A percentile compares a stretch with the other conserved stretches of the same genome.
Conservation (phyloP, 768 basidiomycete species). For the Lentinula aciculospora region DNA sequence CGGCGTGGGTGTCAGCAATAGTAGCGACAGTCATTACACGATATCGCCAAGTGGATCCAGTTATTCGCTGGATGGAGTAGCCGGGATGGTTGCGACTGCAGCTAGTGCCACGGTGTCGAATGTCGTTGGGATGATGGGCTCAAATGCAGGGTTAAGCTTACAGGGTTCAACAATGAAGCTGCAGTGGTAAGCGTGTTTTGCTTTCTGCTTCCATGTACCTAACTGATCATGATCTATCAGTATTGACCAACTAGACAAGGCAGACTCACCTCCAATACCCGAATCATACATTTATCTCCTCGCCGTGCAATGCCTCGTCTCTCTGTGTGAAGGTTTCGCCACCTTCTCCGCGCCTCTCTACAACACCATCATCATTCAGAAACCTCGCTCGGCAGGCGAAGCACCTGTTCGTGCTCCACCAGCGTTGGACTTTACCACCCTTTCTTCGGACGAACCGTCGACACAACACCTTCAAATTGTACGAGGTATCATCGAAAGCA, state of each 20-base stretch:
- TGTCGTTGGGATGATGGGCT: conserved; percentile 81
- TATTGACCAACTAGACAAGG: conserved; percentile 97
- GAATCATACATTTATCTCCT: conserved; percentile 93
- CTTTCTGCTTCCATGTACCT: neutral
- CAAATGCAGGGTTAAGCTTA: conserved; percentile 63
- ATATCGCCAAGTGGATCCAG: conserved; percentile 29
- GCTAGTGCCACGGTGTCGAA: conserved; percentile 81
- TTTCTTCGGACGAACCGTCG: conserved; percentile 43
- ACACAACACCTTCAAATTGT: conserved; percentile 59
- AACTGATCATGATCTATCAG: conserved; percentile 31
- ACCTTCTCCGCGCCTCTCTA: conserved; percentile 73
- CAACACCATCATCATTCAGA: conserved; percentile 61
- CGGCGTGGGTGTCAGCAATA: conserved; percentile 58
- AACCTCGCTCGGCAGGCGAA: conserved; percentile 57
- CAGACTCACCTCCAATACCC: conserved; percentile 89
- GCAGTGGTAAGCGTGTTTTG: conserved; percentile 72
- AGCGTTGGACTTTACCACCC: conserved; percentile 55
- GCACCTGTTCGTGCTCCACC: conserved; percentile 66
- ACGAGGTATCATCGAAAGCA: conserved; percentile 74
- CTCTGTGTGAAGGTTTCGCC: conserved; percentile 83
- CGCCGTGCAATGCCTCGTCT: conserved; percentile 80
- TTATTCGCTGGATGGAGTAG: conserved; percentile 53
- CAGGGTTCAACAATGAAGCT: conserved; percentile 80
- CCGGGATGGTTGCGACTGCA: conserved; percentile 68
- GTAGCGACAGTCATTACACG: conserved; percentile 19